Percentiles rank a stretch among this genome's conserved stretches.
Evolutionary conservation across 371 early-diverging fungal species (phyloP).

Genomic region (Apophysomyces variabilis): DNA sequence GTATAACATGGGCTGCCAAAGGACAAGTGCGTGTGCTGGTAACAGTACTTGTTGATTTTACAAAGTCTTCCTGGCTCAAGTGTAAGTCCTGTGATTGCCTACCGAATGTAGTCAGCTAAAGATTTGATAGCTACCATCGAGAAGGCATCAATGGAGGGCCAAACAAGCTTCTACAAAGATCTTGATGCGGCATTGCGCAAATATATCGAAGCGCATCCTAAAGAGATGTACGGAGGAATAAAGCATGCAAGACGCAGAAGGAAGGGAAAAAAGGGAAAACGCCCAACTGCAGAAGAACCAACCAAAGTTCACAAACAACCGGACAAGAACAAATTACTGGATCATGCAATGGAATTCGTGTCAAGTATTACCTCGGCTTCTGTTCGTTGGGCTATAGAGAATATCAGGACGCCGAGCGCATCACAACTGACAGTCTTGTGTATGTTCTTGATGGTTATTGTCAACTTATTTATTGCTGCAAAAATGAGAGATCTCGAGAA

Average conservation of each 20-base stretch:
- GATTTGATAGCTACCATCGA: slow-evolving; percentile 61
- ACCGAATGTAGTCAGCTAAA: not conserved
- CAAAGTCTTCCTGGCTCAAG: slow-evolving; percentile 77
- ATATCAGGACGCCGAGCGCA: slow-evolving; percentile 23
- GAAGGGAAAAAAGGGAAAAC: slow-evolving; percentile 4
- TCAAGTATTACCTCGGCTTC: not conserved
- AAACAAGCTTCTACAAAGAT: slow-evolving; percentile 60
- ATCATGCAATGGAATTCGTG: not conserved
- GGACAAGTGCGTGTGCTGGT: slow-evolving; percentile 68
- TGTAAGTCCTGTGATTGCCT: slow-evolving; percentile 41
- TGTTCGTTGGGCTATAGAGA: slow-evolving; percentile 18
- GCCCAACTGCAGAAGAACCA: not conserved
- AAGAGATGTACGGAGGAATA: slow-evolving; percentile 6
- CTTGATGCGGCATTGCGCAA: slow-evolving; percentile 61
- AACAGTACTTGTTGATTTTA: slow-evolving; percentile 73
- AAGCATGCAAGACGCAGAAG: not conserved
- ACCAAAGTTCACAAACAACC: not conserved
- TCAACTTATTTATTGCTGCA: slow-evolving; percentile 42
- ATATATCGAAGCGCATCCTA: slow-evolving; percentile 38
- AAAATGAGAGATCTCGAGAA: slow-evolving; percentile 46
- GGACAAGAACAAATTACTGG: not conserved
- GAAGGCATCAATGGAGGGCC: slow-evolving; percentile 71
- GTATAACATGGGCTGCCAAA: slow-evolving; percentile 80
- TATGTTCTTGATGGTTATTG: slow-evolving; percentile 40
- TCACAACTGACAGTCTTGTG: slow-evolving; percentile 38